Evolutionary conservation across 2,329 filamentous ascomycete genomes (phyloP).

Genomic region (Aspergillus viridinutans): DNA sequence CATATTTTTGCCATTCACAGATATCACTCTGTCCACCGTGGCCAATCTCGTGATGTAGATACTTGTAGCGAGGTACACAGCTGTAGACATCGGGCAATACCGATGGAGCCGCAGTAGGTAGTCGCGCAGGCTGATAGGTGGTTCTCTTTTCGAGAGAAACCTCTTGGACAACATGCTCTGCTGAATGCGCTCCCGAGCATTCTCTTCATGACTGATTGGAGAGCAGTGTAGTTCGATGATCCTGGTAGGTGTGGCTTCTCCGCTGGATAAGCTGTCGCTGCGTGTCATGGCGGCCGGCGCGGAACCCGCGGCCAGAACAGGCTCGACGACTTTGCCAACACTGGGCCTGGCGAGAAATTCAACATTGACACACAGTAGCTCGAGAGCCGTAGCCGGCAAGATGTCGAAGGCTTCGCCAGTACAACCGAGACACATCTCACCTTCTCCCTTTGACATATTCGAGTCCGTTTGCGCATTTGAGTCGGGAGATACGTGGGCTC

Average conservation of each 20-base stretch:
- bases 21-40: constrained; percentile 70
- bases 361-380: constrained; percentile 68
- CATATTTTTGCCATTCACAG: constrained; percentile 76
- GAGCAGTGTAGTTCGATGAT: constrained; percentile 35
- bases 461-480: not conserved
- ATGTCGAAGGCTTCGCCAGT: constrained; percentile 58
- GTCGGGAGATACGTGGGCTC: not conserved
- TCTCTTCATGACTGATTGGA: constrained; percentile 37
- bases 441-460: not conserved
- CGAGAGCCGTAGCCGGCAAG: constrained; percentile 68
- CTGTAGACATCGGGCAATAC: constrained; percentile 90
- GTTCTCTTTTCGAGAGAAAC: constrained; percentile 86
- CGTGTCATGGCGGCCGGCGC: constrained; percentile 53
- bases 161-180: constrained; percentile 83
- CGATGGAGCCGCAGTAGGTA: constrained; percentile 83
- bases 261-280: constrained; percentile 23
- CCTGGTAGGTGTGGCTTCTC: constrained; percentile 18
- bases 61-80: constrained; percentile 85
- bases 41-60: constrained; percentile 82
- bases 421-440: not conserved
- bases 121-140: constrained; percentile 75
- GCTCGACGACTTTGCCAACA: constrained; percentile 56
- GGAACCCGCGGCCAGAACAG: constrained; percentile 6
- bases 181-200: constrained; percentile 70
- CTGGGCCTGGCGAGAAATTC: constrained; percentile 46